A percentile compares a stretch with the other conserved stretches of the same genome.
phyloP scores from a whole-genome alignment of 179 eudicot genomes.

The Camellia oleifera region DNA sequence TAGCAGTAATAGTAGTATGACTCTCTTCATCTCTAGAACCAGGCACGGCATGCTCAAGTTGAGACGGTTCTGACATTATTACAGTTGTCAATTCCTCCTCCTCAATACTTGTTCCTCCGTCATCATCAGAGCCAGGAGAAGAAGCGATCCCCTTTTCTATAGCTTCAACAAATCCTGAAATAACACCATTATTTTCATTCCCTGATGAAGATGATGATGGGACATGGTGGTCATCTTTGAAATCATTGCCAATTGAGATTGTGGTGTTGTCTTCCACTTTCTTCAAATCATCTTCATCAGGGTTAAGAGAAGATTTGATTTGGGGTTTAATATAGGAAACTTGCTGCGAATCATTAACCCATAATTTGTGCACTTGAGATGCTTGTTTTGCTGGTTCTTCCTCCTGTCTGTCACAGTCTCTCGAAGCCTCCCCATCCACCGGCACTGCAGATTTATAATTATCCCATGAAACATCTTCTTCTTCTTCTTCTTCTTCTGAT shows the following conservation, averaged over 20 bases:
- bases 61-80: constrained; percentile 20
- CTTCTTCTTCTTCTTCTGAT: constrained; percentile 10
- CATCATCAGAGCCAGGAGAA: constrained; percentile 11
- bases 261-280: not conserved
- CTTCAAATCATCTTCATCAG: not conserved
- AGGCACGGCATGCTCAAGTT: constrained; percentile 19
- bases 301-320: not conserved
- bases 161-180: constrained; percentile 2
- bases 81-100: constrained; percentile 25
- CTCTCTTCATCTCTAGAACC: constrained; percentile 20
- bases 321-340: constrained; percentile 7
- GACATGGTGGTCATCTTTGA: constrained; percentile 2
- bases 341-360: constrained; percentile 5
- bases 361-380: constrained; percentile 11
- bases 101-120: constrained; percentile 4
- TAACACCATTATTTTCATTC: constrained; percentile 17
- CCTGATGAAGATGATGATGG: constrained; percentile 4
- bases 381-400: not conserved
- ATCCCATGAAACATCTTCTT: constrained; percentile 25
- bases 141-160: constrained; percentile 11
- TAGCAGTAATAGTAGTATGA: constrained; percentile 19
- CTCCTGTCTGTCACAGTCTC: not conserved
- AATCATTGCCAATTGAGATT: not conserved
- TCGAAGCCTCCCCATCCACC: constrained; percentile 12
- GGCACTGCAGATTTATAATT: constrained; percentile 20